phyloP scores from a whole-genome alignment of 768 basidiomycete species.

The Porphyrellus cyaneotinctus region DNA sequence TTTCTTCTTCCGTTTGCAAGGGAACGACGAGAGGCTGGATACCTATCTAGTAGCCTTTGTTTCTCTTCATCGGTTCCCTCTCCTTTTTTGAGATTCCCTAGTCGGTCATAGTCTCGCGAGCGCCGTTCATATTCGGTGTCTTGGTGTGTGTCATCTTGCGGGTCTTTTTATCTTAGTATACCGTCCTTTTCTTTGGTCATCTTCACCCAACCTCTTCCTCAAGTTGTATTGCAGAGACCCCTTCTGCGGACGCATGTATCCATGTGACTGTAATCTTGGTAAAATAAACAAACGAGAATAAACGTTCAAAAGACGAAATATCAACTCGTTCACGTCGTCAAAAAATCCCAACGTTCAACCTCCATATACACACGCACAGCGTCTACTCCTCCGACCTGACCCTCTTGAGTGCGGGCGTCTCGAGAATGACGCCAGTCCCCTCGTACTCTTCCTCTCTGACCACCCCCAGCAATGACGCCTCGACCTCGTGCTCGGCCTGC shows the following conservation, averaged over 20 bases:
- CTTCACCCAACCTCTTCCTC: not conserved
- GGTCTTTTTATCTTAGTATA: slow-evolving; percentile 23
- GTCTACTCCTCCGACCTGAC: slow-evolving; percentile 21
- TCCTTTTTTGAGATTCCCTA: slow-evolving; percentile 2
- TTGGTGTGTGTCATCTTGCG: slow-evolving; percentile 5
- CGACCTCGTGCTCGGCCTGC: slow-evolving; percentile 17
- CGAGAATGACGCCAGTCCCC: slow-evolving; percentile 12
- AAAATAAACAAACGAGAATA: slow-evolving; percentile 4
- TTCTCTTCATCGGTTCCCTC: not conserved
- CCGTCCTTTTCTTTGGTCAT: slow-evolving; percentile 13
- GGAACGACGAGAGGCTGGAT: slow-evolving; percentile 28
- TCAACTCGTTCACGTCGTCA: not conserved
- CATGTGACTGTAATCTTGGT: slow-evolving; percentile 20
- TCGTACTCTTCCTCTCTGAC: slow-evolving; percentile 32
- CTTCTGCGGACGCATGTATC: slow-evolving; percentile 28
- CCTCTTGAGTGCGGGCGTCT: slow-evolving; percentile 26
- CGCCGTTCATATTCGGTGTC: slow-evolving; percentile 1
- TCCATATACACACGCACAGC: too few relatives aligned
- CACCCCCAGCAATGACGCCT: slow-evolving; percentile 8
- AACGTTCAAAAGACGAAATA: not conserved
- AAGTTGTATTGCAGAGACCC: slow-evolving; percentile 11
- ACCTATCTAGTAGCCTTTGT: slow-evolving; percentile 30
- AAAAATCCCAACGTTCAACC: not conserved
- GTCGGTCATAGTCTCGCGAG: slow-evolving; percentile 6
- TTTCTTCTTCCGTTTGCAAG: slow-evolving; percentile 11